phyloP scores from a whole-genome alignment of 1,284 basidiomycete species.

The Cystobasidium pallidum region DNA sequence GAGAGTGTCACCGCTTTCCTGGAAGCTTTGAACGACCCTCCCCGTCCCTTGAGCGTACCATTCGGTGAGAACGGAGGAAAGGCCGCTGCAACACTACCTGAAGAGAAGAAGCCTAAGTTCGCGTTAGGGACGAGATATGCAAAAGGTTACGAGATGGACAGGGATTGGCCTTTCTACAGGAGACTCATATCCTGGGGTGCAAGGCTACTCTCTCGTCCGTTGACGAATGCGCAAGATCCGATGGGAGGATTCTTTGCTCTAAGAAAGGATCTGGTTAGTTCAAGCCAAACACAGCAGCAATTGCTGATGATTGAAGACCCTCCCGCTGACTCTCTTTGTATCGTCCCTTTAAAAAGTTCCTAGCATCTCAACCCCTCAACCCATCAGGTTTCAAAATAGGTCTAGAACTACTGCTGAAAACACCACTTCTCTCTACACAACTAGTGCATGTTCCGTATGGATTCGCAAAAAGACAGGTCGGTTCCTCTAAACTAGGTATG shows the following conservation, averaged over 20 bases:
- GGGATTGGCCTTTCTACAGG: conserved; percentile 60
- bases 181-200: conserved; percentile 60
- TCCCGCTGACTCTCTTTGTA: too few relatives aligned
- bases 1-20: conserved; percentile 57
- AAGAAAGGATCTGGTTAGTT: conserved; percentile 57
- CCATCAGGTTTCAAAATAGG: conserved; percentile 53
- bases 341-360: too few relatives aligned
- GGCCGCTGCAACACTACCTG: conserved; percentile 52
- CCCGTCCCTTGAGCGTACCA: conserved; percentile 42
- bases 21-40: conserved; percentile 59
- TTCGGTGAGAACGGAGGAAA: not conserved
- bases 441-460: conserved; percentile 51
- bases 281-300: too few relatives aligned
- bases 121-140: conserved; percentile 61
- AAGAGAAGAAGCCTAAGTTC: conserved; percentile 52
- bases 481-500: conserved; percentile 50
- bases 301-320: too few relatives aligned
- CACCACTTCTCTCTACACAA: conserved; percentile 41
- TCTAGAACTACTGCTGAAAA: conserved; percentile 52
- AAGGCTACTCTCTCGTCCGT: conserved; percentile 58
- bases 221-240: conserved; percentile 60
- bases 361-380: conserved; percentile 50
- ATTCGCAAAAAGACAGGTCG: conserved; percentile 49
- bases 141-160: conserved; percentile 60
- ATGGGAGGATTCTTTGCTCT: conserved; percentile 62